Conservation (phyloP, 306 rosid species). For the Vachellia pachyceras region DNA sequence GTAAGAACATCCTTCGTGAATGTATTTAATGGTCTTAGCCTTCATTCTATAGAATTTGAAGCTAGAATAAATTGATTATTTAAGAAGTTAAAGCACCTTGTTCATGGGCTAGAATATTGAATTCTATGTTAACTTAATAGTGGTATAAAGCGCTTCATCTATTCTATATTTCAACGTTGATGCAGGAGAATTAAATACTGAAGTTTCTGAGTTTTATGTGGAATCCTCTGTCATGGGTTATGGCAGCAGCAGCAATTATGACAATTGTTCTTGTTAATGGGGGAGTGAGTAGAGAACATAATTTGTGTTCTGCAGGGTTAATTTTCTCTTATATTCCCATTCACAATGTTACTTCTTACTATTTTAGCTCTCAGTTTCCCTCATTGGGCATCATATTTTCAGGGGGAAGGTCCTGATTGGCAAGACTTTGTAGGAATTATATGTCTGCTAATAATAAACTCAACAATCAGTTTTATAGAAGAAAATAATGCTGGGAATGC, state of each 20-base stretch:
- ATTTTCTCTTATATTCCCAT: not conserved
- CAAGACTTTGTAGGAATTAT: slow-evolving; percentile 87
- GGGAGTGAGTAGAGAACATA: slow-evolving; percentile 64
- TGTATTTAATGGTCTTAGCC: not conserved
- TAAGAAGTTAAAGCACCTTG: slow-evolving; percentile 1
- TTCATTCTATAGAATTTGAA: slow-evolving; percentile 13
- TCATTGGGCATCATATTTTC: slow-evolving; percentile 35
- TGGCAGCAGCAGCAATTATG: slow-evolving; percentile 95
- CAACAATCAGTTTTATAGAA: slow-evolving; percentile 89
- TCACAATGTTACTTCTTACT: slow-evolving; percentile 11
- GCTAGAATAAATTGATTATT: not conserved
- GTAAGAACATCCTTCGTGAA: slow-evolving; percentile 42
- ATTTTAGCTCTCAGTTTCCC: slow-evolving; percentile 22
- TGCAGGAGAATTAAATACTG: slow-evolving; percentile 81
- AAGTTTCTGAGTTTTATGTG: slow-evolving; percentile 90
- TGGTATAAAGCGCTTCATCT: not conserved
- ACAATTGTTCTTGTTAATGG: slow-evolving; percentile 88
- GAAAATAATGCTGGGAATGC: slow-evolving; percentile 92
- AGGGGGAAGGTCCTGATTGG: slow-evolving; percentile 96
- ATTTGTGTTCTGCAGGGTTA: slow-evolving; percentile 9
- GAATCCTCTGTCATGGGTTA: slow-evolving; percentile 97
- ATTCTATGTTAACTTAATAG: not conserved
- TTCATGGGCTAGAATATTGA: slow-evolving; percentile 2
- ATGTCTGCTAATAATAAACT: slow-evolving; percentile 74
- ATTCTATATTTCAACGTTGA: not conserved